A percentile compares a stretch with the other conserved stretches of the same genome.
Conservation (phyloP, 2,329 filamentous ascomycete species). For the Raffaelea ambrosiae region DNA sequence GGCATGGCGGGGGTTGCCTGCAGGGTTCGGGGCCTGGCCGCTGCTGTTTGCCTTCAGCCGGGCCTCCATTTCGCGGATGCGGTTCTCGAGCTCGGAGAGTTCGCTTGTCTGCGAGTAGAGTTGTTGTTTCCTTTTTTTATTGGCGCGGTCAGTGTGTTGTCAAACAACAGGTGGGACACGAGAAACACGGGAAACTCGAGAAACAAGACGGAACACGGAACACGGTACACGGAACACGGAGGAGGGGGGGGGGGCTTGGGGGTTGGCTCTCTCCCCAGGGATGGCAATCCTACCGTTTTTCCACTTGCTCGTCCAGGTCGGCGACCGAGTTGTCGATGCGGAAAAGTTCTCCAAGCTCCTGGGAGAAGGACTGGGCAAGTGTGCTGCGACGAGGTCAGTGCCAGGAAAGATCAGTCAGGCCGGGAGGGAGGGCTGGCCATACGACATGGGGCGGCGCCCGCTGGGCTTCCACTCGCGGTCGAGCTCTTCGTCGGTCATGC, state of each 20-base stretch:
- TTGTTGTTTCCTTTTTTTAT: constrained; percentile 80
- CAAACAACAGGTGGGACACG: no score
- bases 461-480: constrained; percentile 75
- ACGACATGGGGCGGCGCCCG: constrained; percentile 75
- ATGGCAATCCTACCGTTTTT: constrained; percentile 82
- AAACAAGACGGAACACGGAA: not conserved
- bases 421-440: constrained; percentile 31
- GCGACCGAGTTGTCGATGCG: constrained; percentile 72
- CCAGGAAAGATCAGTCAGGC: not conserved
- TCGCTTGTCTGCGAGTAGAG: constrained; percentile 68
- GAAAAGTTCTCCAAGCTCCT: constrained; percentile 82
- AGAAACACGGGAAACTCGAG: no score
- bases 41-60: constrained; percentile 48
- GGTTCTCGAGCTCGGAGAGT: constrained; percentile 76
- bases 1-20: no score
- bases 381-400: constrained; percentile 49
- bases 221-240: not conserved
- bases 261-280: no score
- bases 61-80: constrained; percentile 76
- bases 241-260: not conserved
- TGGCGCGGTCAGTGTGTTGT: constrained; percentile 26
- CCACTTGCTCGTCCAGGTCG: constrained; percentile 64
- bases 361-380: constrained; percentile 78
- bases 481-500: constrained; percentile 55
- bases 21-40: not conserved